These are phyloP conservation scores for Lachancea kluyveri DNA, from an alignment of 805 yeast genomes.

Conservation along the genomic window DNA sequence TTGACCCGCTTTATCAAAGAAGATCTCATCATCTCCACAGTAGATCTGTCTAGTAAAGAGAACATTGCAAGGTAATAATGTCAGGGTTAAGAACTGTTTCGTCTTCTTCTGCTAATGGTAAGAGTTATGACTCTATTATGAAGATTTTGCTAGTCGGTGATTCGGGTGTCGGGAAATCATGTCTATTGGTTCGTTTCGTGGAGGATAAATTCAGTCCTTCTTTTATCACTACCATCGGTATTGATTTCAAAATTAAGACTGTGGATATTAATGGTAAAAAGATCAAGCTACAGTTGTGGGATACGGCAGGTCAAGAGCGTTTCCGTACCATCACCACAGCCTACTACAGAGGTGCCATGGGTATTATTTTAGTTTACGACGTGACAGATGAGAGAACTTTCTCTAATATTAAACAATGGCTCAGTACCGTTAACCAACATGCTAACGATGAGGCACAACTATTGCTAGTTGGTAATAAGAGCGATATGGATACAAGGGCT, in stretches of 20 bases:
- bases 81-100: constrained; percentile 28
- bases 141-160: constrained; percentile 91
- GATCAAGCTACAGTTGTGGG: constrained; percentile 94
- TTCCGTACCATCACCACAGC: constrained; percentile 94
- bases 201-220: constrained; percentile 96
- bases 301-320: constrained; percentile 96
- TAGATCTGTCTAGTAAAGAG: neutral
- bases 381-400: constrained; percentile 88
- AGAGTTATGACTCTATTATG: constrained; percentile 75
- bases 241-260: constrained; percentile 95
- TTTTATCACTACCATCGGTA: constrained; percentile 95
- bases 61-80: too few relatives aligned
- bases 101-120: constrained; percentile 22
- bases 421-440: constrained; percentile 89
- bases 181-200: constrained; percentile 85
- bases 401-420: constrained; percentile 92
- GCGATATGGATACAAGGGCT: constrained; percentile 83
- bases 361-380: constrained; percentile 77
- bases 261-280: constrained; percentile 89
- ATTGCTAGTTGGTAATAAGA: constrained; percentile 91
- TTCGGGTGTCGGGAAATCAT: constrained; percentile 86
- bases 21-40: neutral
- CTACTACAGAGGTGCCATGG: constrained; percentile 85
- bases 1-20: too few relatives aligned
- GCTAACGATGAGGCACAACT: constrained; percentile 95